A percentile compares a stretch with the other conserved stretches of the same genome.
phyloP scores from a whole-genome alignment of 768 basidiomycete genomes.

The Boletus subparvulus region DNA sequence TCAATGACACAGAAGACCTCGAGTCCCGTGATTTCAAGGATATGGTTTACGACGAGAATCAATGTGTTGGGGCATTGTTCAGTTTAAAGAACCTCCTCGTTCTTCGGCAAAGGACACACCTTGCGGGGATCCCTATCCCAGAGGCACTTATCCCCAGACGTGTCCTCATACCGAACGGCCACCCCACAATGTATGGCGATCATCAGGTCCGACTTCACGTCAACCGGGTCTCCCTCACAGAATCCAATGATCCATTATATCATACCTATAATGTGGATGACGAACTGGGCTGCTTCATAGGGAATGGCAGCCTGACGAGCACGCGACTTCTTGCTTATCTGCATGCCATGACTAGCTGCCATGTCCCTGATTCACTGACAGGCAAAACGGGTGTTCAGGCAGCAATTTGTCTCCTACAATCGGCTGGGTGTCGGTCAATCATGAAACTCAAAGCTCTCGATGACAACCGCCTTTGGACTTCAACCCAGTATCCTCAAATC shows the following conservation, averaged over 20 bases:
- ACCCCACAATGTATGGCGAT: too few relatives aligned
- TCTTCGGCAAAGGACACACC: neutral
- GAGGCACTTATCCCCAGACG: neutral
- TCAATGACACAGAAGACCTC: conserved; percentile 26
- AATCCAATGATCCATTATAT: neutral
- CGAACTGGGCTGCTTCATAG: neutral
- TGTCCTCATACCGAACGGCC: neutral
- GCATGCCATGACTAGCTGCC: neutral
- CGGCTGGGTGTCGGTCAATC: conserved; percentile 34
- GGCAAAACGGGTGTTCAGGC: neutral
- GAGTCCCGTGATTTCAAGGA: conserved; percentile 39
- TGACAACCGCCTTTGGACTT: neutral
- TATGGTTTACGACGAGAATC: conserved; percentile 39
- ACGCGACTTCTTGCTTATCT: neutral
- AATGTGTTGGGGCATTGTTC: conserved; percentile 40
- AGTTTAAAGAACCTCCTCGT: conserved; percentile 40
- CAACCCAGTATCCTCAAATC: neutral
- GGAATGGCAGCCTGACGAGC: neutral
- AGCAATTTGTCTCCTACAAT: neutral
- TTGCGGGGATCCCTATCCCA: neutral
- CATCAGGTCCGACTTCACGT: too few relatives aligned
- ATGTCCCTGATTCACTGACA: neutral
- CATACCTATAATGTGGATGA: neutral
- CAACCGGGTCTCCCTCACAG: too few relatives aligned
- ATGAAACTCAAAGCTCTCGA: conserved; percentile 24